These are phyloP conservation scores for Knufia fluminis DNA, from an alignment of 2,329 filamentous ascomycete species.

Conservation along the genomic window DNA sequence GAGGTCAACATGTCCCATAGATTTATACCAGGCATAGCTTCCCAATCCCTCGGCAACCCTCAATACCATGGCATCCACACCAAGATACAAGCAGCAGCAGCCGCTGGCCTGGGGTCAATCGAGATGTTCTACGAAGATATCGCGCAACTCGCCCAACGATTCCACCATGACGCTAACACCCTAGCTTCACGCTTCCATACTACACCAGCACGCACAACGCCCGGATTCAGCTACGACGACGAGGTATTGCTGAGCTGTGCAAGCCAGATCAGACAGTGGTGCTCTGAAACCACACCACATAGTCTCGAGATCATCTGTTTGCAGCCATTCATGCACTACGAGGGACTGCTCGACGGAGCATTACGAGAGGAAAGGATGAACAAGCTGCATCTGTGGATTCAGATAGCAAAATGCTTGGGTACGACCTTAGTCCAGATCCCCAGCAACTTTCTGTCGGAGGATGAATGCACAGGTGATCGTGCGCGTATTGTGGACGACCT, in stretches of 20 bases:
- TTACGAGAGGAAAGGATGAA: conserved; percentile 50
- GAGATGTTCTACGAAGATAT: conserved; percentile 75
- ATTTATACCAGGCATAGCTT: conserved; percentile 54
- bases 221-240: conserved; percentile 11
- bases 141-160: conserved; percentile 44
- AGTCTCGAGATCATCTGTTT: conserved; percentile 19
- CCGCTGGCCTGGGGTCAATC: conserved; percentile 58
- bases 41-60: conserved; percentile 66
- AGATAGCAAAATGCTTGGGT: conserved; percentile 51
- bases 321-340: conserved; percentile 64
- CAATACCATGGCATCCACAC: conserved; percentile 58
- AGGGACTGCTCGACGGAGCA: conserved; percentile 57
- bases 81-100: conserved; percentile 60
- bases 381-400: conserved; percentile 61
- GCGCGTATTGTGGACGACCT: conserved; percentile 30
- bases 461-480: conserved; percentile 40
- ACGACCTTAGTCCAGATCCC: conserved; percentile 70
- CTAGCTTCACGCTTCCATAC: conserved; percentile 9
- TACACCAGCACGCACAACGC: conserved; percentile 9
- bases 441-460: conserved; percentile 54
- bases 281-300: conserved; percentile 2
- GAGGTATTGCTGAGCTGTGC: conserved; percentile 16
- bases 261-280: conserved; percentile 17
- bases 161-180: neutral
- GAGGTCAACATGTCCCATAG: conserved; percentile 16